Base-by-base conservation (phyloP, 2,329 filamentous ascomycete genomes). In the Pseudogymnoascus sp. region DNA sequence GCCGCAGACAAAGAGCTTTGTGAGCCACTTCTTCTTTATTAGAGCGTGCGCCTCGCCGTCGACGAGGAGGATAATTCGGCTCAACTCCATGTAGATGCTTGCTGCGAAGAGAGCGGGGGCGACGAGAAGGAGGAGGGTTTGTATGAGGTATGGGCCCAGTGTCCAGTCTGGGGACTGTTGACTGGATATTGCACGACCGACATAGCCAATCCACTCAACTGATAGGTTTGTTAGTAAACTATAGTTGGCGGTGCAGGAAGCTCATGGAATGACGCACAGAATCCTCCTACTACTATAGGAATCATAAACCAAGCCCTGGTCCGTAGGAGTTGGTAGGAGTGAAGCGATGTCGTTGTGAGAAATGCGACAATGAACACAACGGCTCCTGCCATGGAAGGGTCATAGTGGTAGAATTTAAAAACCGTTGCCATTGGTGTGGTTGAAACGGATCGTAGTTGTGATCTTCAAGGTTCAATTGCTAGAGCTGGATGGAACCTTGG, bases 1-100 rank as follows among this genome's bases (percentile, higher is more conserved):
- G 16, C 78, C 77, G 8, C 70, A 65, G 4, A 82, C 78, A 61
- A 82, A 82, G 46, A 80, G 71, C 63, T 77, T 78, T 4, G 79
- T 81, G 10, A 81, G 70, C 74, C 75, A 78, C 19, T 60, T 73
- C 0, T 72, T 70, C 0, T 73, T 70, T 40, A 82, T 75, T 12
- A 79, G 69, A 0, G 78, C 76, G 50, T 76, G 72, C 0, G 69
- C 41, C 26, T 76, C 74, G 10, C 75, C 78, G 59, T 77, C 72
- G 2, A 74, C 73, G n/a, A 74, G 66, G 4, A 62, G 61, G 33
- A 77, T 73, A 22, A 78, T 65, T 4, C 77, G 72, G 5, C 75
- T 73, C 8, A 78, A 72, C 26, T 72, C 68, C 75, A 78, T 78
- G 68, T 78, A 78, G 35, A 78, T 75, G 4, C 70, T 71, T 11